Evolutionary conservation across 1,284 basidiomycete species (phyloP).

Genomic region (Veloporphyrellus conicus): DNA sequence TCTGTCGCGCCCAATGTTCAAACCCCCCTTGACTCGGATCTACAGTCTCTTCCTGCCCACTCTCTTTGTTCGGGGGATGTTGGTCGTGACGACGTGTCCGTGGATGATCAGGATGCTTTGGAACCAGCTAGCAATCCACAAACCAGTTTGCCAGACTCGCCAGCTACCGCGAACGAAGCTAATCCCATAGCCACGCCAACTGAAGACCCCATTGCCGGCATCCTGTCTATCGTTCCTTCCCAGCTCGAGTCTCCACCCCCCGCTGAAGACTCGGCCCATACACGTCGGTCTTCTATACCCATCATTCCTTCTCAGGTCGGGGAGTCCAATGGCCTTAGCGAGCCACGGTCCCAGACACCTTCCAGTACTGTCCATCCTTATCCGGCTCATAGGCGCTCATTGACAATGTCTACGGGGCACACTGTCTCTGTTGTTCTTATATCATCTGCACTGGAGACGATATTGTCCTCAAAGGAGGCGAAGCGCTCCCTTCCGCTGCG

Average conservation of each 20-base stretch:
- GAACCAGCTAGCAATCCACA: constrained; percentile 2
- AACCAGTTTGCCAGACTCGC: background rate
- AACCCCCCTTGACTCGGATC: constrained; percentile 2
- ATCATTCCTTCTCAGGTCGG: constrained; percentile 3
- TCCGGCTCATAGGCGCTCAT: constrained; percentile 49
- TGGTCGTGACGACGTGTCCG: background rate
- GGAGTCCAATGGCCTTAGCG: constrained; percentile 13
- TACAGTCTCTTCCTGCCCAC: constrained; percentile 7
- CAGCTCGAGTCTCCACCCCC: constrained; percentile 5
- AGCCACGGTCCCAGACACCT: constrained; percentile 20
- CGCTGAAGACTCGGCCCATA: constrained; percentile 6
- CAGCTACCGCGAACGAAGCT: constrained; percentile 2
- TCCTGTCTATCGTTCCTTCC: constrained; percentile 1
- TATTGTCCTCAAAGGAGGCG: constrained; percentile 86
- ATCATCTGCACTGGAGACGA: constrained; percentile 82
- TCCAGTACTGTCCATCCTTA: constrained; percentile 12
- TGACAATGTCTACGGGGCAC: constrained; percentile 69
- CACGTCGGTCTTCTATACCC: constrained; percentile 5
- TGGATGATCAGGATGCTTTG: background rate
- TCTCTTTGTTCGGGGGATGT: background rate
- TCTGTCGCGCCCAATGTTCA: constrained; percentile 9
- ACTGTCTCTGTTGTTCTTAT: constrained; percentile 77
- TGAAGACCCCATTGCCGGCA: background rate
- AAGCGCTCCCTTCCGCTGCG: constrained; percentile 77
- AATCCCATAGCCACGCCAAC: constrained; percentile 4